Evolutionary conservation across 495 filamentous ascomycete genomes (phyloP).

Genomic region (Haplographium delicatum): DNA sequence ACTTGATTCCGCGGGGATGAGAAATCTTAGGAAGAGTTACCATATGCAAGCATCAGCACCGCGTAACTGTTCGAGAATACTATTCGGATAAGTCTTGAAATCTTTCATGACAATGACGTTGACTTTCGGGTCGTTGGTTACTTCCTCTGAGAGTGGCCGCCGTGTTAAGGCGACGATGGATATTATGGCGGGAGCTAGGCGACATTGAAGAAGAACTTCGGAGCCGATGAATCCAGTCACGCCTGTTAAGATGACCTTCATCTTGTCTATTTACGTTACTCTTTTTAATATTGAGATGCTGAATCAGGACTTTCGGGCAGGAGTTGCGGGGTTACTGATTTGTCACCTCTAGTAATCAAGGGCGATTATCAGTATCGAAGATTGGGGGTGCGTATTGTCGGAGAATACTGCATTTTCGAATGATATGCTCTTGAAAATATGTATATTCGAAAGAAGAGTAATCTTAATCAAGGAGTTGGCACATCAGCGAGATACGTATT

Average conservation of each 20-base stretch:
- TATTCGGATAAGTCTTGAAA: constrained; percentile 36
- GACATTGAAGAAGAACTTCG: constrained; percentile 42
- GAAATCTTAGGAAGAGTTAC: constrained; percentile 28
- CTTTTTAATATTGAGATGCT: too few relatives aligned
- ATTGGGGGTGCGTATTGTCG: too few relatives aligned
- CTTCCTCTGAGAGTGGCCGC: constrained; percentile 28
- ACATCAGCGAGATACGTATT: too few relatives aligned
- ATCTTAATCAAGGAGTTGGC: too few relatives aligned
- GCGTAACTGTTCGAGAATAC: constrained; percentile 31
- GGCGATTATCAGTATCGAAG: too few relatives aligned
- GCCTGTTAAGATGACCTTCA: constrained; percentile 50
- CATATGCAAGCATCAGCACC: constrained; percentile 50
- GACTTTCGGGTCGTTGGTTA: constrained; percentile 34
- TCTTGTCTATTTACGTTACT: constrained; percentile 24
- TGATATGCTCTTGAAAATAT: too few relatives aligned
- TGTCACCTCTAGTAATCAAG: too few relatives aligned
- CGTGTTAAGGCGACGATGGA: constrained; percentile 45
- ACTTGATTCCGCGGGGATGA: constrained; percentile 7
- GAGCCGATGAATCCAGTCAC: constrained; percentile 47
- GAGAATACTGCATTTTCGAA: too few relatives aligned
- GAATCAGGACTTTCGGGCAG: too few relatives aligned
- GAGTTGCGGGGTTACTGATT: too few relatives aligned
- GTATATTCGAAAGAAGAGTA: too few relatives aligned
- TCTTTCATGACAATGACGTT: constrained; percentile 39
- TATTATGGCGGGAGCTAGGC: constrained; percentile 38